Conservation (phyloP, 176 grass and related monocot species). For the Elymus sibiricus region DNA sequence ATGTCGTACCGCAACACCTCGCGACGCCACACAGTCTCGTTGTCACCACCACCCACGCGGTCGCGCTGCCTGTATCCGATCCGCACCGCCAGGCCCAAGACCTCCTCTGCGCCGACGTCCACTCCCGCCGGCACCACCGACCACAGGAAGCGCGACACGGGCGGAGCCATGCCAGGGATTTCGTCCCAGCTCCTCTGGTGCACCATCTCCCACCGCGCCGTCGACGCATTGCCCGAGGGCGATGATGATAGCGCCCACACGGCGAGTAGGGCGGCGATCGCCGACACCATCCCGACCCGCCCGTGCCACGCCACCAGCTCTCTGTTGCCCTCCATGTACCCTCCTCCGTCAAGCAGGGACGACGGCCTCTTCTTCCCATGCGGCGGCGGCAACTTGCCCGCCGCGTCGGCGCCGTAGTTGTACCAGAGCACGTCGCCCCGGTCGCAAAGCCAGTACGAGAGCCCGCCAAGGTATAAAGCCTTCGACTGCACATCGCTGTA, state of each 20-base stretch:
- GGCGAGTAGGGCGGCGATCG: background rate
- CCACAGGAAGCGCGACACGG: background rate
- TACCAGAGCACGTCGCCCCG: slow-evolving; percentile 10
- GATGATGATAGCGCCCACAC: background rate
- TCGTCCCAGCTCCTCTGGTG: background rate
- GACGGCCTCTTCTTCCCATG: background rate
- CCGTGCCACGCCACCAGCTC: slow-evolving; percentile 8
- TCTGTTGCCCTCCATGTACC: background rate
- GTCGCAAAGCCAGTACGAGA: background rate
- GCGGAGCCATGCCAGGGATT: background rate
- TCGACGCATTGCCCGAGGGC: background rate
- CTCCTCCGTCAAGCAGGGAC: background rate
- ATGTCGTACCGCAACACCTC: background rate
- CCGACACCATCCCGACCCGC: background rate
- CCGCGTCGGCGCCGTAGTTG: background rate
- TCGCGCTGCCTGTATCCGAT: background rate
- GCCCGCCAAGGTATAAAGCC: background rate
- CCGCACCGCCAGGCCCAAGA: background rate
- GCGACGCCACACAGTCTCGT: background rate
- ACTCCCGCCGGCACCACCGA: slow-evolving; percentile 15
- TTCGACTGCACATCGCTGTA: background rate
- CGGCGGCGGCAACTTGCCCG: background rate
- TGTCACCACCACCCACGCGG: background rate
- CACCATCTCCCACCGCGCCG: slow-evolving; percentile 9
- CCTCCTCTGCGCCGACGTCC: background rate